phyloP scores from a whole-genome alignment of 2,329 filamentous ascomycete genomes.

The Xylogone sp. region DNA sequence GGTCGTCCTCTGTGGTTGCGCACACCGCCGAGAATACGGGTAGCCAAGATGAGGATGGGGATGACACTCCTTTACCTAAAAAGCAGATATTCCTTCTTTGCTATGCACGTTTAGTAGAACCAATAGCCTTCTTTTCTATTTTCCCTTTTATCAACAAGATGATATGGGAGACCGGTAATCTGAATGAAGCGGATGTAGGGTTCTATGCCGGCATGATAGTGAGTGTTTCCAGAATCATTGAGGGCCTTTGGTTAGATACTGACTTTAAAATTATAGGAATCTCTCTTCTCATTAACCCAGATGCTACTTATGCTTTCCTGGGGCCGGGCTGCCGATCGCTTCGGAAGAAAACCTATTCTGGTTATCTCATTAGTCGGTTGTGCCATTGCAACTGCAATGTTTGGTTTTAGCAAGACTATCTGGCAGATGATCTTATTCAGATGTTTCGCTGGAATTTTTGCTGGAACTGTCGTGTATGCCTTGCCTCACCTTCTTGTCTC shows the following conservation, averaged over 20 bases:
- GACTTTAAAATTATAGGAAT: constrained; percentile 36
- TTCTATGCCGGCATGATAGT: constrained; percentile 74
- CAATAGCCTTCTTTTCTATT: constrained; percentile 79
- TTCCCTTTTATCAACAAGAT: constrained; percentile 79
- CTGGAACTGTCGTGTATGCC: constrained; percentile 63
- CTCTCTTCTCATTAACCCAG: constrained; percentile 70
- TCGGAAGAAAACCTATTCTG: constrained; percentile 71
- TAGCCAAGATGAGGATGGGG: constrained; percentile 24
- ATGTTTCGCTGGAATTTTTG: constrained; percentile 69
- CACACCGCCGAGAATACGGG: no score
- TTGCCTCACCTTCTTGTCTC: background rate
- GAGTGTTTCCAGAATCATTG: background rate
- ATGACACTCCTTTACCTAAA: constrained; percentile 50
- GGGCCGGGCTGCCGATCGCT: constrained; percentile 63
- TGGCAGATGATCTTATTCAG: constrained; percentile 72
- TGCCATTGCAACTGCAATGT: constrained; percentile 55
- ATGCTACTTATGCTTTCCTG: constrained; percentile 75
- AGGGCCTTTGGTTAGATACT: background rate
- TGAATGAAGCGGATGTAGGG: constrained; percentile 64
- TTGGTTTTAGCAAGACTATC: constrained; percentile 64
- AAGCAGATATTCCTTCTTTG: constrained; percentile 70
- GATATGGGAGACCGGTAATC: constrained; percentile 61
- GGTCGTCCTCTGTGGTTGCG: background rate
- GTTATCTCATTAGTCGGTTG: constrained; percentile 64
- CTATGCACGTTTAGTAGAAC: constrained; percentile 68